Percentiles rank a stretch among this genome's conserved stretches.
These are phyloP conservation scores for Leucogyrophana mollusca DNA, from an alignment of 768 basidiomycete species.

Conservation along the genomic window DNA sequence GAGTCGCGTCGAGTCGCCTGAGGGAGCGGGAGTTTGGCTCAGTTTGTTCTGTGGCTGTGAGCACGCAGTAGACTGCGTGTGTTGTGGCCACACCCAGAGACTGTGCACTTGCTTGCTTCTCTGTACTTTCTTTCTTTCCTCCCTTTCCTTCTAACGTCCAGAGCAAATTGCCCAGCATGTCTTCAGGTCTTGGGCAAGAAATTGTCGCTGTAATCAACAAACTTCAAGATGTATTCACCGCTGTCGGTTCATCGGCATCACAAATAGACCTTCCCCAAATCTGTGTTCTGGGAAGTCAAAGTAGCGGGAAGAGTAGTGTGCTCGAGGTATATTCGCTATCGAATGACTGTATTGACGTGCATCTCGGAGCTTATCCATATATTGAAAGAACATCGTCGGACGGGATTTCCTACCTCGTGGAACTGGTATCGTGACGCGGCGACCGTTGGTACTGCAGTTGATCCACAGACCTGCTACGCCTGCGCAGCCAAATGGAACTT, in stretches of 20 bases:
- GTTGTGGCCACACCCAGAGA: conserved; percentile 4
- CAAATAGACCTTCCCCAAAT: conserved; percentile 91
- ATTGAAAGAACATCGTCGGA: conserved; percentile 87
- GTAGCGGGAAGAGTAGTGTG: conserved; percentile 92
- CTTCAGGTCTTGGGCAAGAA: conserved; percentile 73
- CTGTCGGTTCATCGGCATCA: conserved; percentile 74
- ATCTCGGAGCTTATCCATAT: not conserved
- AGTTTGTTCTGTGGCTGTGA: conserved; percentile 25
- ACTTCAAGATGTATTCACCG: conserved; percentile 86
- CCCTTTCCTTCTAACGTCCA: conserved; percentile 7
- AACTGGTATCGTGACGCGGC: conserved; percentile 96
- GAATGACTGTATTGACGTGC: conserved; percentile 7
- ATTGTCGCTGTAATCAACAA: conserved; percentile 84
- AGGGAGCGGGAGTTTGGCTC: conserved; percentile 4
- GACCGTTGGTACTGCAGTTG: conserved; percentile 94
- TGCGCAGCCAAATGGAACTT: conserved; percentile 40
- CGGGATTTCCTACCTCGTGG: conserved; percentile 98
- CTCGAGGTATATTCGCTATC: conserved; percentile 60
- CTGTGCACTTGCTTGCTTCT: conserved; percentile 3
- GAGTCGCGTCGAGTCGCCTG: too few species aligned
- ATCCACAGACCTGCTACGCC: conserved; percentile 74
- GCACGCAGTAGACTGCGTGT: conserved; percentile 19
- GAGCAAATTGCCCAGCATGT: conserved; percentile 27
- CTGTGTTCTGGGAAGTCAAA: conserved; percentile 88
- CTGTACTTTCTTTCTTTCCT: conserved; percentile 12